A percentile compares a stretch with the other conserved stretches of the same genome.
Evolutionary conservation across 441 rosid species (phyloP).

Genomic region (Populus hybrid): DNA sequence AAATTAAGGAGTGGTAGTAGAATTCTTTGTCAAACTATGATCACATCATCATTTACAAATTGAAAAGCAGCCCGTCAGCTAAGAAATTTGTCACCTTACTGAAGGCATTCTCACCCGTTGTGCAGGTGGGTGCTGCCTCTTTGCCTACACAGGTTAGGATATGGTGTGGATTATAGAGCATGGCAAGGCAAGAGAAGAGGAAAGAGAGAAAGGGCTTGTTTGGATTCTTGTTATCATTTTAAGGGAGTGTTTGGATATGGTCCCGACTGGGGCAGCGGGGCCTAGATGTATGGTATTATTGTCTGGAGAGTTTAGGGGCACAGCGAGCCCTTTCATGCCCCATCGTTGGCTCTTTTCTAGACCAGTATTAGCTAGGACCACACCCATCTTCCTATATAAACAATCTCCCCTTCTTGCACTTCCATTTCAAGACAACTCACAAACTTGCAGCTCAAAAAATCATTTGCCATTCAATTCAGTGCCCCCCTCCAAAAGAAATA

Average conservation of each 20-base stretch:
- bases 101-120: slow-evolving; percentile 41
- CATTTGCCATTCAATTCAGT: neutral
- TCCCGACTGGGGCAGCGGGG: slow-evolving; percentile 37
- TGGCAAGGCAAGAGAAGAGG: slow-evolving; percentile 23
- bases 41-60: slow-evolving; percentile 16
- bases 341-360: slow-evolving; percentile 58
- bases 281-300: slow-evolving; percentile 22
- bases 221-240: slow-evolving; percentile 9
- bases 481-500: neutral
- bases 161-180: slow-evolving; percentile 1
- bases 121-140: slow-evolving; percentile 38
- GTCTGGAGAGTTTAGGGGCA: slow-evolving; percentile 66
- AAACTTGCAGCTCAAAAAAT: neutral
- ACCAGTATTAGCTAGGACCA: slow-evolving; percentile 54
- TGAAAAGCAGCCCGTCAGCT: slow-evolving; percentile 20
- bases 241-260: slow-evolving; percentile 27
- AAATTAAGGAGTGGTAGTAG: neutral
- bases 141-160: slow-evolving; percentile 1
- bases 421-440: slow-evolving; percentile 1
- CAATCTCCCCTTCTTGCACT: slow-evolving; percentile 15
- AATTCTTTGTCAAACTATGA: neutral
- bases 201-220: slow-evolving; percentile 1
- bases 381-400: slow-evolving; percentile 32
- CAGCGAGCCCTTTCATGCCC: slow-evolving; percentile 71
- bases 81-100: slow-evolving; percentile 20